Base-by-base conservation (phyloP, 2,329 filamentous ascomycete species). In the Aspergillus pseudotamarii region DNA sequence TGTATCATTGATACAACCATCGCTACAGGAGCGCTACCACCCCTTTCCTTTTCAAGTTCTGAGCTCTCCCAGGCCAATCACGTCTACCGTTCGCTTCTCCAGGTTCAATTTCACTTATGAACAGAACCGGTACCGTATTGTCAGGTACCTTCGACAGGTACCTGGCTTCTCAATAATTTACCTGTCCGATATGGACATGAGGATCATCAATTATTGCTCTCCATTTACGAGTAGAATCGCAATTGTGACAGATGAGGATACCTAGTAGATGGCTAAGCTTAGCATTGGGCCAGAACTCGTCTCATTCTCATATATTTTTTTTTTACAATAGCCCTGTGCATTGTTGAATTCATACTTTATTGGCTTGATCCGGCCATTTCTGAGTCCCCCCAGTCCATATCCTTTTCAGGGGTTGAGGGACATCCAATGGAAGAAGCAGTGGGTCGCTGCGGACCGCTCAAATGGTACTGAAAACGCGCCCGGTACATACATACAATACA, bases 1-100 rank as follows among this genome's bases (percentile, higher is more conserved):
- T 43, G 50, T 53, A 60, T 56, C 45, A 34, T 6, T 6, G 23
- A 28, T 26, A 48, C 43, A 12, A 12, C 14, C 9, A 46, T 11
- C 4, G 10, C n/a, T 46, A 23, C 9, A 9, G 16, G 19, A 41
- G 38, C 41, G 9, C 16, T 55, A 26, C 23, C 69, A 71, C 71
- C 70, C 66, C 73, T 74, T 70, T 67, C 64, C 65, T 69, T 60
- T n/a, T n/a, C n/a, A n/a, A n/a, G n/a, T n/a, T 63, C 38, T 58
- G 65, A 34, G 57, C 43, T 64, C 55, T 64, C 50, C 71, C 26
- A 4, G 14, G 16, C 46, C 70, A 73, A 73, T 72, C 71, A 75
- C 67, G 60, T 59, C 56, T 61, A 58, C 56, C 59, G 56, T 23
- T 62, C 57, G 9, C 45, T 66, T 66, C 68, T 67, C 69, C 68